phyloP scores from a whole-genome alignment of 1,284 basidiomycete species.

The Fereydounia khargensis region DNA sequence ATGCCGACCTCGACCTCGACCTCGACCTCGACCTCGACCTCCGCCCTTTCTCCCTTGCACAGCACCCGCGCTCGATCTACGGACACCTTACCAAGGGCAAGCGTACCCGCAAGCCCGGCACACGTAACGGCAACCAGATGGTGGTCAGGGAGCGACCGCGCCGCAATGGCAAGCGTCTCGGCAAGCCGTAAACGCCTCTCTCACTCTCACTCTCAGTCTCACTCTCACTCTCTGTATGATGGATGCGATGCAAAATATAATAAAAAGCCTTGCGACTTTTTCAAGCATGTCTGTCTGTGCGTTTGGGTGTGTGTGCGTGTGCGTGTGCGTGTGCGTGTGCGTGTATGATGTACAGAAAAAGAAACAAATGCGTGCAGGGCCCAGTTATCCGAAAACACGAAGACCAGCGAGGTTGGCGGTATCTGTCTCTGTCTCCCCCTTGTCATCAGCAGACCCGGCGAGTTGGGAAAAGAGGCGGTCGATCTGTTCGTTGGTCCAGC shows the following conservation, averaged over 20 bases:
- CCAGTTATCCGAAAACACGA: constrained; percentile 18
- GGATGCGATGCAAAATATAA: too few relatives aligned
- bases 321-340: background rate
- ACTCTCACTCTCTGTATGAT: background rate
- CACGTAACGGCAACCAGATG: constrained; percentile 85
- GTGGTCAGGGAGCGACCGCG: constrained; percentile 84
- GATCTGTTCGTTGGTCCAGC: constrained; percentile 44
- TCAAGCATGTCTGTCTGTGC: background rate
- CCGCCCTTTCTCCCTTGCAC: too few relatives aligned
- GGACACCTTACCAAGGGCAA: constrained; percentile 89
- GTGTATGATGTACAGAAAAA: background rate
- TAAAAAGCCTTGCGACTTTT: background rate
- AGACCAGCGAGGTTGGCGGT: constrained; percentile 17
- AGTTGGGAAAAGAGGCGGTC: constrained; percentile 46
- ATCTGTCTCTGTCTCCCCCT: constrained; percentile 1
- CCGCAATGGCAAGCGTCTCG: constrained; percentile 69
- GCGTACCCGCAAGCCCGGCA: constrained; percentile 84
- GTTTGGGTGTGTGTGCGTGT: background rate
- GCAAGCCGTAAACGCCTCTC: constrained; percentile 28
- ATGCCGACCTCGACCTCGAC: too few relatives aligned
- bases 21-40: too few relatives aligned
- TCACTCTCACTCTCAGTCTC: background rate
- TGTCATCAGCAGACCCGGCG: constrained; percentile 11
- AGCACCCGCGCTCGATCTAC: constrained; percentile 66
- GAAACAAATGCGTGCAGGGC: background rate